Conservation (phyloP, 2,329 filamentous ascomycete genomes). For the Penicillium griseofulvum region DNA sequence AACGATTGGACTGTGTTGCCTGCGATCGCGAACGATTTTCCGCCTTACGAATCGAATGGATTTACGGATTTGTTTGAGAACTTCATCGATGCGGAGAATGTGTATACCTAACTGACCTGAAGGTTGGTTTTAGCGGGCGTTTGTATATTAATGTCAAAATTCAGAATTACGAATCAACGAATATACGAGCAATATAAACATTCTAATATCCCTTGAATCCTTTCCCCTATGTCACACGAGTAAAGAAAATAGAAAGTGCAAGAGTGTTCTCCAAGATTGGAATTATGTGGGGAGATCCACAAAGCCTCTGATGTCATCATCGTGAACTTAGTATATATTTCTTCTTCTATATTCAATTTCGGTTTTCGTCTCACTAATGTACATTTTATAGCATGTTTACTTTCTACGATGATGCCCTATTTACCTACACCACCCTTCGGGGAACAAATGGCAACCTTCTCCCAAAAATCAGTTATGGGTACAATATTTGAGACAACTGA, state of each 20-base stretch:
- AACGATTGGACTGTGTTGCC: not conserved
- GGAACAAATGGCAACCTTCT: conserved; percentile 86
- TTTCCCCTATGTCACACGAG: too few relatives aligned
- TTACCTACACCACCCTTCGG: conserved; percentile 7
- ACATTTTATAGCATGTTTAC: conserved; percentile 1
- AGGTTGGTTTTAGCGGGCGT: not conserved
- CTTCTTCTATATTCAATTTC: not conserved
- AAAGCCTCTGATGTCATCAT: conserved; percentile 7
- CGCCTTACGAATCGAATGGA: not conserved
- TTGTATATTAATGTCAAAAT: conserved; percentile 1
- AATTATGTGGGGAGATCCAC: not conserved
- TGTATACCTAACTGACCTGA: not conserved
- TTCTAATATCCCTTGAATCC: too few relatives aligned
- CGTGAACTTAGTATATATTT: not conserved
- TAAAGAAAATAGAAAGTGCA: not conserved
- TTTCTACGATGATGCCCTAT: not conserved
- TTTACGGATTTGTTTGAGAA: conserved; percentile 6
- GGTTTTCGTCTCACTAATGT: not conserved
- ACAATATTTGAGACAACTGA: conserved; percentile 99
- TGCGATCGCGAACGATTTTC: not conserved
- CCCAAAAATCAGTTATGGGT: conserved; percentile 96
- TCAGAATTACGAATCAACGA: not conserved
- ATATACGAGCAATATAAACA: not conserved
- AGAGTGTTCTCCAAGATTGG: not conserved
- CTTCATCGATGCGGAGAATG: conserved; percentile 4